Evolutionary conservation across 192 early-diverging fungal species (phyloP).

Genomic region (Dispira parvispora): DNA sequence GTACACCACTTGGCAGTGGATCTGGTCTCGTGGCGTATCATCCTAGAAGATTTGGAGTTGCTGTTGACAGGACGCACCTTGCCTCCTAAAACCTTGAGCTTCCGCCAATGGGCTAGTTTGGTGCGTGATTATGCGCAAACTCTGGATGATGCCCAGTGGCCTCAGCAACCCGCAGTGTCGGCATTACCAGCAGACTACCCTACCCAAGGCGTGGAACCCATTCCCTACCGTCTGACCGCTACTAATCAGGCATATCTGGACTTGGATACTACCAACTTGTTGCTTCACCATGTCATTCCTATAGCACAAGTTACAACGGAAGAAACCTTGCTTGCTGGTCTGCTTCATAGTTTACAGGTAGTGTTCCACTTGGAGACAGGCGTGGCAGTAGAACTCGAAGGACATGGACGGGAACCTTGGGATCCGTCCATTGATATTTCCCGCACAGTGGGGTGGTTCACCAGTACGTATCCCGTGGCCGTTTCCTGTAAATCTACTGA

Average conservation of each 20-base stretch:
- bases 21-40: conserved; percentile 10
- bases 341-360: not conserved
- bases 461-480: not conserved
- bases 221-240: not conserved
- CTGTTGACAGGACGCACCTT: not conserved
- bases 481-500: not conserved
- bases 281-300: not conserved
- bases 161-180: not conserved
- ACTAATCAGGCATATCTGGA: not conserved
- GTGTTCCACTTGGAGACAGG: not conserved
- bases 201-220: not conserved
- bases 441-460: conserved; percentile 8
- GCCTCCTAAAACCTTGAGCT: conserved; percentile 3
- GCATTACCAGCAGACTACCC: not conserved
- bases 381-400: not conserved
- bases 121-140: not conserved
- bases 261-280: not conserved
- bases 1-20: conserved; percentile 8
- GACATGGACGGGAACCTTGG: conserved; percentile 1
- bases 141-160: not conserved
- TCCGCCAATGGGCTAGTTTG: not conserved
- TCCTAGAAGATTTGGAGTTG: not conserved
- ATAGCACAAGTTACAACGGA: not conserved
- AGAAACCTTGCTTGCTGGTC: not conserved
- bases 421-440: not conserved